Evolutionary conservation across 2,329 filamentous ascomycete genomes (phyloP).

Genomic region (Rosellinia necatrix): DNA sequence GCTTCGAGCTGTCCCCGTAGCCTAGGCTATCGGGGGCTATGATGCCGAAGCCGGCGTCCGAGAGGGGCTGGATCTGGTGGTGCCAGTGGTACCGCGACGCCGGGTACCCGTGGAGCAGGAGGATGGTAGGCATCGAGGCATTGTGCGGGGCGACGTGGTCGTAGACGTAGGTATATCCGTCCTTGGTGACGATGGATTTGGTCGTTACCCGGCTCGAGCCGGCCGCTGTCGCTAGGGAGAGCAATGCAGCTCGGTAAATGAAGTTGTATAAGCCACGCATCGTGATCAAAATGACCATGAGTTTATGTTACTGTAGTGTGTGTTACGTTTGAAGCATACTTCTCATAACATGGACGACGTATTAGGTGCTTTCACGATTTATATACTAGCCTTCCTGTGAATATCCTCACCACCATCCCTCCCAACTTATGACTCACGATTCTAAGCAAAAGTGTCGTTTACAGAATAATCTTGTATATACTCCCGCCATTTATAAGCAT

Average conservation of each 20-base stretch:
- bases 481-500: too few species aligned
- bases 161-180: conserved; percentile 10
- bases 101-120: conserved; percentile 7
- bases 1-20: conserved; percentile 10
- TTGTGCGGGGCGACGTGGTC: conserved; percentile 4
- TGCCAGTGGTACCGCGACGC: conserved; percentile 5
- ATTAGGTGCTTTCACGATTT: too few species aligned
- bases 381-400: too few species aligned
- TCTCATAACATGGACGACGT: too few species aligned
- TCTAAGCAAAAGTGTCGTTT: too few species aligned
- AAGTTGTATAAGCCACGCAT: neutral
- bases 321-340: too few species aligned
- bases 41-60: conserved; percentile 6
- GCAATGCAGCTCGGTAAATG: neutral
- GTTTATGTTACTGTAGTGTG: too few species aligned
- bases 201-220: neutral
- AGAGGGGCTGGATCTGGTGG: neutral
- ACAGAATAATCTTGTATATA: too few species aligned
- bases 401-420: too few species aligned
- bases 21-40: conserved; percentile 11
- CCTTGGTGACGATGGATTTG: neutral
- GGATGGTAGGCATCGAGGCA: conserved; percentile 5
- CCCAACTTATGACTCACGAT: too few species aligned
- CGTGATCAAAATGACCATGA: neutral
- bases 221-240: neutral